Evolutionary conservation across 1,139 yeast genomes (phyloP).

Genomic region (Zygosaccharomyces pseudobailii): DNA sequence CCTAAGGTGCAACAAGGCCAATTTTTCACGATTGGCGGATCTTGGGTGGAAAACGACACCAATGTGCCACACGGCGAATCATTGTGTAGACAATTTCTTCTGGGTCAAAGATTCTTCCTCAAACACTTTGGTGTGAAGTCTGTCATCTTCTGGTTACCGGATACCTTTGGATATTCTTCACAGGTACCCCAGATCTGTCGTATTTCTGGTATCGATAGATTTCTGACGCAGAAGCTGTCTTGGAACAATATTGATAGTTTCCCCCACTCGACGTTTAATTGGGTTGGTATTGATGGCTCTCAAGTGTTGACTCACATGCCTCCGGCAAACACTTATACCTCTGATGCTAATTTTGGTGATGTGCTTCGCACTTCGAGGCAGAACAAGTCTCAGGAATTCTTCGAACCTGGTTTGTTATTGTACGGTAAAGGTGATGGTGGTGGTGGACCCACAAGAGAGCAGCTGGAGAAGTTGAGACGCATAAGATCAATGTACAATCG

Average conservation of each 20-base stretch:
- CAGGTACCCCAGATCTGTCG: slow-evolving; percentile 93
- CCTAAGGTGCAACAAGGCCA: slow-evolving; percentile 66
- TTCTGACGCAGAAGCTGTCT: slow-evolving; percentile 86
- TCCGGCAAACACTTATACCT: slow-evolving; percentile 93
- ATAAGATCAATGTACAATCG: slow-evolving; percentile 83
- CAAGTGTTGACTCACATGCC: slow-evolving; percentile 97
- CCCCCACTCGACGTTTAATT: slow-evolving; percentile 86
- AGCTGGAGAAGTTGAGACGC: slow-evolving; percentile 87
- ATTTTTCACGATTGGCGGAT: slow-evolving; percentile 89
- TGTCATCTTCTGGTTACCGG: slow-evolving; percentile 88
- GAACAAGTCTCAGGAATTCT: slow-evolving; percentile 77
- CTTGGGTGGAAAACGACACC: slow-evolving; percentile 98
- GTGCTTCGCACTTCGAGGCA: slow-evolving; percentile 73
- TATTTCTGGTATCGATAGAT: slow-evolving; percentile 73
- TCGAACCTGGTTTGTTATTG: slow-evolving; percentile 72
- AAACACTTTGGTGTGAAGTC: slow-evolving; percentile 74
- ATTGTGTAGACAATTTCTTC: slow-evolving; percentile 76
- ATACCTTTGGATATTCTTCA: slow-evolving; percentile 93
- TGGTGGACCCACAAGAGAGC: slow-evolving; percentile 93
- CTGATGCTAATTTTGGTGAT: slow-evolving; percentile 88
- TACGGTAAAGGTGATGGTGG: slow-evolving; percentile 98
- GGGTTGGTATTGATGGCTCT: slow-evolving; percentile 93
- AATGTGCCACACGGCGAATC: slow-evolving; percentile 93
- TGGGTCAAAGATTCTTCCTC: slow-evolving; percentile 82
- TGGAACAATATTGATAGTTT: slow-evolving; percentile 93